Evolutionary conservation across 1,139 yeast genomes (phyloP), one percentile per base, ranked within the genome.

Genomic region (Geotrichum candidum): DNA sequence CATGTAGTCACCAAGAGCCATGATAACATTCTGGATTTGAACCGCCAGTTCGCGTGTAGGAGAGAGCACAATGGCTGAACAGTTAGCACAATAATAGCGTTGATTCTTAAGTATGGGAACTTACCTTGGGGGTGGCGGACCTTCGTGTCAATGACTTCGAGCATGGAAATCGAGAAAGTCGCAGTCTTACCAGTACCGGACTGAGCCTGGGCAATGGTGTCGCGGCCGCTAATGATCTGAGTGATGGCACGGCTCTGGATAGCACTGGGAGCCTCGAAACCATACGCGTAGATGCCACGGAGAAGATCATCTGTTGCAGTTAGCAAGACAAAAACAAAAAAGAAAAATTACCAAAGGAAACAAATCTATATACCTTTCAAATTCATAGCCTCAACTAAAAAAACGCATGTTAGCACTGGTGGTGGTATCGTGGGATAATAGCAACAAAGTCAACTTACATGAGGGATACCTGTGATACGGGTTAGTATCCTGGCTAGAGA

Each of bases 121-220:
- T 18, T 55, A 55, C 91, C 68, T 83, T 81, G 61, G 83, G 78
- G 65, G 23, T 55, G 58, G 27, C 58, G 45, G 22, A 55, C 58
- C 23, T 80, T 82, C 33, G 88, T 74, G 66, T 91, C 96, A 25
- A 90, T 80, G 23, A 82, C 90, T 73, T 92, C 91, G 61, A 94
- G 78, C 87, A 90, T 87, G 11, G 97, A 96, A 62, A 94, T 90
- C 18, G 96, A 83, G 73, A 94, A 94, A 0, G 99, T 94, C 25
- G 98, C 99, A 0, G 99, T 94, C 74, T 94, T 94, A 71, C 99
- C 99, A 0, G 99, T 94, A 65, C 99, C 99, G 4, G 97, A 90
- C 74, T 94, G 99, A 11, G 98, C 97, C 76, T 94, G 99, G 27
- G 98, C 98, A 64, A 94, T 90, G 1, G 94, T 89, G 73, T 94